phyloP scores from a whole-genome alignment of 352 stramenopile genomes.

The Pythium diclinum region DNA sequence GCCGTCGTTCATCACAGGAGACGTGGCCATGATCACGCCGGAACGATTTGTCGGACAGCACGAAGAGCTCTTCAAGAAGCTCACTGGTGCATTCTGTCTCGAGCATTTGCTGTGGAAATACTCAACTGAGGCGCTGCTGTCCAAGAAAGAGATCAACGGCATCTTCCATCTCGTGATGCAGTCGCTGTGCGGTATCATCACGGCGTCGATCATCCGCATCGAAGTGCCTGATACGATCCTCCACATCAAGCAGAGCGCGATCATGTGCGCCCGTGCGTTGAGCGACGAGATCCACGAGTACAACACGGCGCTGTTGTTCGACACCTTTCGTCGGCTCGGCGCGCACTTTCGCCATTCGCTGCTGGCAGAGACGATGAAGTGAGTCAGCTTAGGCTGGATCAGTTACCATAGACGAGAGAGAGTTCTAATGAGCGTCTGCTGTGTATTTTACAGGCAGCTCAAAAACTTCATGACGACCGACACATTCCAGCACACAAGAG shows the following conservation, averaged over 20 bases:
- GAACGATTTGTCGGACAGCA: constrained; percentile 74
- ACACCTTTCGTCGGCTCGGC: constrained; percentile 62
- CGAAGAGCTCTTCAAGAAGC: constrained; percentile 77
- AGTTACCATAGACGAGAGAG: too few species aligned
- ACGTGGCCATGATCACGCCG: constrained; percentile 67
- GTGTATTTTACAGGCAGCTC: constrained; percentile 42
- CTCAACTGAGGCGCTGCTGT: constrained; percentile 62
- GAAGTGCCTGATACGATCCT: constrained; percentile 54
- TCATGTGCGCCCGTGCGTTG: constrained; percentile 55
- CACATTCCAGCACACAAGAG: constrained; percentile 61
- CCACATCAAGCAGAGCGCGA: constrained; percentile 61
- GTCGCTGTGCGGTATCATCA: constrained; percentile 67
- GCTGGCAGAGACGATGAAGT: constrained; percentile 64
- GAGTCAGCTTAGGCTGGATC: too few species aligned
- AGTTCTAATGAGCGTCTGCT: too few species aligned
- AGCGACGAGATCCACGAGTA: constrained; percentile 76
- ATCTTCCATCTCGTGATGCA: constrained; percentile 80
- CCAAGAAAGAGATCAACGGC: constrained; percentile 80
- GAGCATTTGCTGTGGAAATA: constrained; percentile 74
- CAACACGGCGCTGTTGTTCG: constrained; percentile 58
- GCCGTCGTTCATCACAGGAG: constrained; percentile 62
- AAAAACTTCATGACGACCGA: constrained; percentile 60
- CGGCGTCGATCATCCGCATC: constrained; percentile 57
- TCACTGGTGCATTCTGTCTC: constrained; percentile 69
- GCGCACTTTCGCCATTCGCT: constrained; percentile 58